These are phyloP conservation scores for Boletellus sp. DNA, from an alignment of 768 basidiomycete genomes.

Conservation along the genomic window DNA sequence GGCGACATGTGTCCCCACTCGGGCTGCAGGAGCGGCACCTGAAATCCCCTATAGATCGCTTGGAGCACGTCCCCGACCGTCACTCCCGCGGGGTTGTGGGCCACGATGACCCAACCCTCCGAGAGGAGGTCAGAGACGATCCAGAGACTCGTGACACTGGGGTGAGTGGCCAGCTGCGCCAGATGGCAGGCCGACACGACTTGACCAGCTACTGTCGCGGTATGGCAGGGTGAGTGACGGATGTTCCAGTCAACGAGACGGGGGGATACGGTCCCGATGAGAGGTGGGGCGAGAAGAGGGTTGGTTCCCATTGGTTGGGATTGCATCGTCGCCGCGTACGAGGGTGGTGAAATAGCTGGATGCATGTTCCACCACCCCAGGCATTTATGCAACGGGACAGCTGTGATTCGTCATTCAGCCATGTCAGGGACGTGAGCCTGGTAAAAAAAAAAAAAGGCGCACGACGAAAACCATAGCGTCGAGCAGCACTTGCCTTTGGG, in stretches of 20 bases:
- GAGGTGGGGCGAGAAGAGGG: constrained; percentile 13
- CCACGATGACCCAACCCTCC: constrained; percentile 40
- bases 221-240: constrained; percentile 37
- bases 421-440: neutral
- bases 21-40: constrained; percentile 33
- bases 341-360: neutral
- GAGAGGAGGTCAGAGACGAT: constrained; percentile 47
- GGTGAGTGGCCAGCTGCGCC: constrained; percentile 41
- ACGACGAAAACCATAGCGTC: constrained; percentile 3
- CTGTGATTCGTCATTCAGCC: neutral
- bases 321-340: constrained; percentile 10
- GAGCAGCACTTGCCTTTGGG: constrained; percentile 16
- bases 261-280: constrained; percentile 9
- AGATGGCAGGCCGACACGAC: constrained; percentile 26
- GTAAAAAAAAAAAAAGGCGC: too few relatives aligned
- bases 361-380: neutral
- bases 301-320: constrained; percentile 15
- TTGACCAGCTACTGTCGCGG: constrained; percentile 13
- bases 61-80: constrained; percentile 51
- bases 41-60: constrained; percentile 41
- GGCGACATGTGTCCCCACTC: constrained; percentile 44
- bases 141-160: constrained; percentile 35
- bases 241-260: constrained; percentile 47
- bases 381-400: constrained; percentile 15
- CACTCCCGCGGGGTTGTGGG: constrained; percentile 42